Base-by-base conservation (phyloP, 2,329 filamentous ascomycete genomes). In the Aspergillus puulaauensis region DNA sequence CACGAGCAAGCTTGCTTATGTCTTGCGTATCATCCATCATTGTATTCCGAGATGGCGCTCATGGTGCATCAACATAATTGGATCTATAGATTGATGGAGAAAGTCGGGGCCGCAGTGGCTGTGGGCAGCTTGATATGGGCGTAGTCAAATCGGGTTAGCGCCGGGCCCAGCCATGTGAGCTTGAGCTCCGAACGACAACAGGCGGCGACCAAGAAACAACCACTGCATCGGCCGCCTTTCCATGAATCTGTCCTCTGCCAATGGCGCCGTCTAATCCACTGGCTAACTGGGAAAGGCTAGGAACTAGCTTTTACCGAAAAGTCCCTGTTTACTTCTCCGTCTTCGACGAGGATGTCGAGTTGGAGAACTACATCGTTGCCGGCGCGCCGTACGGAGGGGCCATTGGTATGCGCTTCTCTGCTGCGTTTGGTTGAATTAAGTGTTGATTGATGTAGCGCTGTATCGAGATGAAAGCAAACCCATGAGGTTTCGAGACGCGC, bases 321-420 rank as follows among this genome's bases (percentile, higher is more conserved):
- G 88, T 90, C 57, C 90, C 93, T 76, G 86, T 96, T 60, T 99
- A 98, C 81, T 93, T 92, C 60, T 90, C 88, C 64, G 85, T 98
- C 64, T 99, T 98, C 75, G 92, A 96, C 76, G 86, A 90, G 71
- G 92, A 96, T 72, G 82, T 97, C 61, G 93, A 99, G 78, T 85
- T 99, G 66, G 93, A 97, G 80, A 96, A 95, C 79, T 96, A 96
- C 79, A 83, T 93, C 69, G 88, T 97, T 70, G 88, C 89, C 57
- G 95, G 93, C 70, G 96, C 95, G 73, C 92, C 92, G 23, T 97
- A 95, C 75, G 92, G 90, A 68, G 95, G 95, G 69, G 93, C 95
- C 72, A 82, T 98, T 80, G 93, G 93, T 96, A 86, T 75, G 82
- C 8, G 14, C 46, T 15, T 33, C 19, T 9, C 23, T 47, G 27